Conservation (phyloP, 2,329 filamentous ascomycete genomes). For the Botrytis porri region DNA sequence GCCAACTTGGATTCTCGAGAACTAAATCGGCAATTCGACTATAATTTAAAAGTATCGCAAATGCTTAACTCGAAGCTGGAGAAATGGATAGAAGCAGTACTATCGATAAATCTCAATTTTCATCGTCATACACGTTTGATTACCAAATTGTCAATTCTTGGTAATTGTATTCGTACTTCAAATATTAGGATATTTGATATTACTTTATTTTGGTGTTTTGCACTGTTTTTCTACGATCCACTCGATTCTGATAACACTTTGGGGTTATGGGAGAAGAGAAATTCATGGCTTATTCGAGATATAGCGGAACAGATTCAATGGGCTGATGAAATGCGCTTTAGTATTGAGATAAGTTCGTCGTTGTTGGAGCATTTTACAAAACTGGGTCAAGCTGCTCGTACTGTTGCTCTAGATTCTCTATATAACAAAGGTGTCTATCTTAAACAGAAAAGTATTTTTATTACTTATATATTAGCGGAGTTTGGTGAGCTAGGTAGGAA, state of each 20-base stretch:
- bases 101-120: not conserved
- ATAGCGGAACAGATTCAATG: not conserved
- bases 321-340: not conserved
- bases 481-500: not conserved
- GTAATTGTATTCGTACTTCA: not conserved
- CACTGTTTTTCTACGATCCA: not conserved
- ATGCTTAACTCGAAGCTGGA: not conserved
- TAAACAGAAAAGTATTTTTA: not conserved
- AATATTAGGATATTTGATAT: not conserved
- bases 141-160: not conserved
- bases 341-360: not conserved
- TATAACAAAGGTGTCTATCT: not conserved
- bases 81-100: not conserved
- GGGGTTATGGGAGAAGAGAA: not conserved
- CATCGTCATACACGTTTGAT: not conserved
- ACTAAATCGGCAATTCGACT: not conserved
- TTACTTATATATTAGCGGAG: not conserved
- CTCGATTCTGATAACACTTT: not conserved
- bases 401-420: not conserved
- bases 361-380: not conserved
- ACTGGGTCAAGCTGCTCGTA: not conserved
- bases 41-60: not conserved
- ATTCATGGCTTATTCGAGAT: conserved; percentile 1
- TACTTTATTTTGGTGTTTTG: not conserved
- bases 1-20: not conserved